Percentiles rank a stretch among this genome's conserved stretches.
These are phyloP conservation scores for Kickxella alabastrina DNA, from an alignment of 192 early-diverging fungal genomes.

Conservation along the genomic window DNA sequence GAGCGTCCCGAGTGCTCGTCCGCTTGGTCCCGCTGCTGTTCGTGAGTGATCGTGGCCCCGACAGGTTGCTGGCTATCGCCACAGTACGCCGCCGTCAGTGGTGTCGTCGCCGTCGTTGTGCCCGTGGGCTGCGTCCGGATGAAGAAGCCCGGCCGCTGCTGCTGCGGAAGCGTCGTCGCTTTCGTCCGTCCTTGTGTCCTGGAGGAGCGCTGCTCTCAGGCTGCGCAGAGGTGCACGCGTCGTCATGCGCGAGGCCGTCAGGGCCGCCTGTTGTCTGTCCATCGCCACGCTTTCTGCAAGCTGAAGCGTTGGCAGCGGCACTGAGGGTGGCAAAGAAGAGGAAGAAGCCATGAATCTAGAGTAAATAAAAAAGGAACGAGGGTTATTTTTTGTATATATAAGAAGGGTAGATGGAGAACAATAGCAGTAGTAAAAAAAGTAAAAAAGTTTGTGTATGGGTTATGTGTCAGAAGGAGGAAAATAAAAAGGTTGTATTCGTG, in stretches of 20 bases:
- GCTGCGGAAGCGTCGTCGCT: constrained; percentile 16
- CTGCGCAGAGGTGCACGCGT: constrained; percentile 22
- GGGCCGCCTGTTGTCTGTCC: constrained; percentile 20
- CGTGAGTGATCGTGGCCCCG: too few species aligned
- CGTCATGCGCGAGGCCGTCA: constrained; percentile 10
- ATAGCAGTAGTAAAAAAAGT: neutral
- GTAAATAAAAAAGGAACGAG: neutral
- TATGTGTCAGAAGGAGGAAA: neutral
- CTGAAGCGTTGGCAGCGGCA: constrained; percentile 8
- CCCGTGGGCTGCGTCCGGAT: too few species aligned
- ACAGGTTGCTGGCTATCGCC: too few species aligned
- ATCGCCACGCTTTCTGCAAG: constrained; percentile 16
- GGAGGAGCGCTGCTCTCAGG: constrained; percentile 6
- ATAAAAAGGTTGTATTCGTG: neutral
- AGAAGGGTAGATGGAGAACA: neutral
- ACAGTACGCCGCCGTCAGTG: too few species aligned
- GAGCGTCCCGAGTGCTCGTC: constrained; percentile 11
- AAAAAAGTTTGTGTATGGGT: neutral
- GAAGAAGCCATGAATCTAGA: neutral
- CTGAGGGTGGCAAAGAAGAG: constrained; percentile 1
- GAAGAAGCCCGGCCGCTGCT: too few species aligned
- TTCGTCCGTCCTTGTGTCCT: neutral
- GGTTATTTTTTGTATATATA: neutral
- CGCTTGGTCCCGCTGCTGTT: too few species aligned
- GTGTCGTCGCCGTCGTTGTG: too few species aligned